phyloP scores from a whole-genome alignment of 163 green algal genomes.

The Scenedesmus sp. region DNA sequence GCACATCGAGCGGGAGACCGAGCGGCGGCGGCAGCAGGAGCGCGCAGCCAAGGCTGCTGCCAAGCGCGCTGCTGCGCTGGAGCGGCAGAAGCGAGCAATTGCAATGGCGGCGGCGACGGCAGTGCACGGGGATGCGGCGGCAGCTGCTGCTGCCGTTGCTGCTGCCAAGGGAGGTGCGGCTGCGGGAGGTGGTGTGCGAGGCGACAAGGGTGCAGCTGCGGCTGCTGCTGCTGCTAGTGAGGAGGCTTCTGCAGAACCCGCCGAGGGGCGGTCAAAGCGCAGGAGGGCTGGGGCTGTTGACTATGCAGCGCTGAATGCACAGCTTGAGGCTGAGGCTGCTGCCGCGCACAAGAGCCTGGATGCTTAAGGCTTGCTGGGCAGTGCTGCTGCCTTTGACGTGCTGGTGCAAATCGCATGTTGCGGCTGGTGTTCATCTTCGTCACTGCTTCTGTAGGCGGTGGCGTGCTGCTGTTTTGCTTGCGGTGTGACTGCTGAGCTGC shows the following conservation, averaged over 20 bases:
- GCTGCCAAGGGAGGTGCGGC: neutral
- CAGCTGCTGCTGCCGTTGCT: constrained; percentile 10
- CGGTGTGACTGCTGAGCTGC: neutral
- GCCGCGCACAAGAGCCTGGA: neutral
- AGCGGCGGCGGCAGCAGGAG: constrained; percentile 44
- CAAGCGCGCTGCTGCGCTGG: constrained; percentile 23
- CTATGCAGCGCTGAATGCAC: constrained; percentile 88
- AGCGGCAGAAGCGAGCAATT: constrained; percentile 7
- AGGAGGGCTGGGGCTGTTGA: constrained; percentile 78
- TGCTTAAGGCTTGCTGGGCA: neutral
- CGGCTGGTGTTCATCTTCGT: neutral
- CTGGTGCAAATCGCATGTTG: neutral
- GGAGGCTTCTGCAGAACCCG: neutral
- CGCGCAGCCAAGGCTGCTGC: constrained; percentile 32
- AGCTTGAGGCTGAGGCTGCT: constrained; percentile 78
- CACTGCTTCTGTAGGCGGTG: neutral
- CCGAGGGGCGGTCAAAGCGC: constrained; percentile 57
- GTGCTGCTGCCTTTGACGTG: neutral
- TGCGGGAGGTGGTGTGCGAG: neutral
- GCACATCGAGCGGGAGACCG: constrained; percentile 46
- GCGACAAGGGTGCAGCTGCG: neutral
- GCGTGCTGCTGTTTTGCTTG: no score
- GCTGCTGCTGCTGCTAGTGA: constrained; percentile 19
- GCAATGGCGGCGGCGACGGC: neutral
- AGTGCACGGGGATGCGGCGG: neutral